A percentile compares a stretch with the other conserved stretches of the same genome.
Conservation (phyloP, 2,329 filamentous ascomycete genomes). For the Nemania sp. region DNA sequence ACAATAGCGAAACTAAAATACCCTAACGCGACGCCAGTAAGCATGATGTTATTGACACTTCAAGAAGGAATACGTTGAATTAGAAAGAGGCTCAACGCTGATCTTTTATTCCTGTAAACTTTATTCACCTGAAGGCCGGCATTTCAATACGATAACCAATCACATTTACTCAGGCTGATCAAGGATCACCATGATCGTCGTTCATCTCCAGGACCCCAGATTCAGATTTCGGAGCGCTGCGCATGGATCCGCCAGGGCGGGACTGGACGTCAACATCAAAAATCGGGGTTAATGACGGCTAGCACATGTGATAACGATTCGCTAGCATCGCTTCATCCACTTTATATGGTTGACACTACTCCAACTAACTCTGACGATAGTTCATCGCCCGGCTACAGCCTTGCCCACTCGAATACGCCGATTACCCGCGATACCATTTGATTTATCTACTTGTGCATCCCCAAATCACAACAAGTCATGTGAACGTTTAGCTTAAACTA, state of each 20-base stretch:
- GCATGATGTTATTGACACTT: neutral
- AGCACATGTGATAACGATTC: neutral
- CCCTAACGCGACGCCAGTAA: neutral
- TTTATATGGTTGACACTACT: neutral
- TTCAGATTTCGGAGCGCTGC: neutral
- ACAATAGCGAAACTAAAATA: too few species aligned
- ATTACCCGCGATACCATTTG: neutral
- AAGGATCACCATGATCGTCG: slow-evolving; percentile 10
- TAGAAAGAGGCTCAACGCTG: slow-evolving; percentile 17
- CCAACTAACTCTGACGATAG: too few species aligned
- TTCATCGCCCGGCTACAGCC: neutral
- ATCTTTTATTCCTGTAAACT: neutral
- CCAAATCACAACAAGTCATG: neutral
- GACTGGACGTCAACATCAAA: neutral
- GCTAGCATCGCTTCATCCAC: neutral
- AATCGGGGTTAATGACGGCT: neutral
- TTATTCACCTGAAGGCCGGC: neutral
- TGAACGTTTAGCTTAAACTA: neutral
- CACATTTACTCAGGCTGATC: neutral
- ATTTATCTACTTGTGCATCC: neutral
- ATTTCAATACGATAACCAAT: slow-evolving; percentile 2
- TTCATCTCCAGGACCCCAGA: neutral
- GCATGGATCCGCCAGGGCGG: neutral
- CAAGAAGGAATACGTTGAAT: neutral
- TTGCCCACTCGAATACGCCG: neutral